Evolutionary conservation across 73 alveolate genomes (phyloP).

Genomic region (Tetrahymena malaccensis): DNA sequence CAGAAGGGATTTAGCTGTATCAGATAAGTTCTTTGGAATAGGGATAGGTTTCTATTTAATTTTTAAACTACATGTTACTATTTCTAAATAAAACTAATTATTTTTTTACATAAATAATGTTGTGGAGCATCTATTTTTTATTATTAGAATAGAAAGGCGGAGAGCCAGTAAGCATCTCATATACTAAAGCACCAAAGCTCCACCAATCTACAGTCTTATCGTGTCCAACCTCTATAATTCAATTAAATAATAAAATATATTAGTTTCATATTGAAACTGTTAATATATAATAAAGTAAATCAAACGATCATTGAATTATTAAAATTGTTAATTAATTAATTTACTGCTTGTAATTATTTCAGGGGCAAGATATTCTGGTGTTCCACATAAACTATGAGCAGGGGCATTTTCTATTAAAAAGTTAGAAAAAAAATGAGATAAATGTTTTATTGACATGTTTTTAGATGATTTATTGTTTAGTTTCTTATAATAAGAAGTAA

Average conservation of each 20-base stretch:
- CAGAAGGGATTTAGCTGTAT: slow-evolving; percentile 5
- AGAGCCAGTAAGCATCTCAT: slow-evolving; percentile 40
- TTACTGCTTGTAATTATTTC: slow-evolving; percentile 48
- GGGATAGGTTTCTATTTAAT: neutral
- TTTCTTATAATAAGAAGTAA: too few species aligned
- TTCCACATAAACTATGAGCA: slow-evolving; percentile 60
- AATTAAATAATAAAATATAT: neutral
- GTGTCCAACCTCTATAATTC: slow-evolving; percentile 26
- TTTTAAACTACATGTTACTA: neutral
- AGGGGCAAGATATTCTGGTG: slow-evolving; percentile 71
- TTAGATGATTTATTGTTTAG: neutral
- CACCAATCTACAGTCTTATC: slow-evolving; percentile 47
- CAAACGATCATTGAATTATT: too few species aligned
- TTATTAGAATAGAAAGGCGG: slow-evolving; percentile 38
- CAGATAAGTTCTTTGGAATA: slow-evolving; percentile 14
- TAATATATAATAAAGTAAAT: too few species aligned
- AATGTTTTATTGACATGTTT: neutral
- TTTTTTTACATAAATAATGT: neutral
- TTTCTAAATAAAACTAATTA: neutral
- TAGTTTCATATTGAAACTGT: too few species aligned
- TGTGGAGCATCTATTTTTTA: slow-evolving; percentile 21
- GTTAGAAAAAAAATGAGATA: neutral
- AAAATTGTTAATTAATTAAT: neutral
- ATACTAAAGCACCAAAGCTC: slow-evolving; percentile 41
- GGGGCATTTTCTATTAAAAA: neutral